Evolutionary conservation across 2,329 filamentous ascomycete species (phyloP).

Genomic region (Colletotrichum aenigma): DNA sequence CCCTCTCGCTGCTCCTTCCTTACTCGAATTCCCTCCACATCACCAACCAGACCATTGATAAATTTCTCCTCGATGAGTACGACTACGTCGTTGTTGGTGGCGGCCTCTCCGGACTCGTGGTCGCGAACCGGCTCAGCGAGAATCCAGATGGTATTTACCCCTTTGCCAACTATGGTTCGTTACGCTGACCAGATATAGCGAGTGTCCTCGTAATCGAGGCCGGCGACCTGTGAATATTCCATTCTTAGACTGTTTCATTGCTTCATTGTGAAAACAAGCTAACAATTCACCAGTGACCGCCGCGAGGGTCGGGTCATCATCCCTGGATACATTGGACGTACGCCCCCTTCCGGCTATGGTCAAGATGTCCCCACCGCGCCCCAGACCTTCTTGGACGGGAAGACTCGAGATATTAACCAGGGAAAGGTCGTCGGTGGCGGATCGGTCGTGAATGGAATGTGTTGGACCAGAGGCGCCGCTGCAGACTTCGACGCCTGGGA

Average conservation of each 20-base stretch:
- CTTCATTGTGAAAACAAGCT: background rate
- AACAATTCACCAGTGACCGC: background rate
- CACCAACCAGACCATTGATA: slow-evolving; percentile 2
- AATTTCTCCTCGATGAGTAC: slow-evolving; percentile 24
- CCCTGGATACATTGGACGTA: slow-evolving; percentile 22
- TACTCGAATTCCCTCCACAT: slow-evolving; percentile 1
- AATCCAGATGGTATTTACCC: slow-evolving; percentile 26
- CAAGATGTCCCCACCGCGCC: slow-evolving; percentile 31
- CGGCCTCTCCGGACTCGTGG: slow-evolving; percentile 48
- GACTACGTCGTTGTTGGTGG: slow-evolving; percentile 50
- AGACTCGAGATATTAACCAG: slow-evolving; percentile 36
- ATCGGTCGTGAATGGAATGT: slow-evolving; percentile 44
- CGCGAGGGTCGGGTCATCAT: slow-evolving; percentile 19
- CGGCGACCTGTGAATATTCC: slow-evolving; percentile 19
- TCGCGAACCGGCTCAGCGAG: slow-evolving; percentile 47
- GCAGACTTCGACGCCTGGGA: slow-evolving; percentile 48
- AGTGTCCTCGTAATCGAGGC: slow-evolving; percentile 23
- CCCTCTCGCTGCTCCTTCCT: background rate
- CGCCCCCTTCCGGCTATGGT: slow-evolving; percentile 25
- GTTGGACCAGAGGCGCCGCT: slow-evolving; percentile 41
- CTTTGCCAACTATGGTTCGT: background rate
- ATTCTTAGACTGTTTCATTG: background rate
- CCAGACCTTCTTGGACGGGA: slow-evolving; percentile 37
- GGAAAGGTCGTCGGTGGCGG: slow-evolving; percentile 44
- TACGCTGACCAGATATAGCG: background rate